A percentile compares a stretch with the other conserved stretches of the same genome.
Conservation (phyloP, 345 rosid species). For the Carallia brachiata region DNA sequence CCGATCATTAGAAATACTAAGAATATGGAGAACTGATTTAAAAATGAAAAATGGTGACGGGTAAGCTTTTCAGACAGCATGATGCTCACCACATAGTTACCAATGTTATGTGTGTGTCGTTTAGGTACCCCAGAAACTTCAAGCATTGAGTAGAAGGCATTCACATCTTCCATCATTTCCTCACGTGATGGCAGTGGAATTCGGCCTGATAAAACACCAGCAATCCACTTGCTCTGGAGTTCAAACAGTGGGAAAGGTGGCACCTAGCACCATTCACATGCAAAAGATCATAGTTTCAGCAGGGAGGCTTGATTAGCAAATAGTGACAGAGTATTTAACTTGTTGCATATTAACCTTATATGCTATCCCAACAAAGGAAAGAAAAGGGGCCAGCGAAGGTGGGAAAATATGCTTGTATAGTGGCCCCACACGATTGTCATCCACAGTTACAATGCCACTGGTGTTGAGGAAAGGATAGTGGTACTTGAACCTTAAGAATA, state of each 20-base stretch:
- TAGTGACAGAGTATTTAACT: not conserved
- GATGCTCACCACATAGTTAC: not conserved
- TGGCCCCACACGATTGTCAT: constrained; percentile 26
- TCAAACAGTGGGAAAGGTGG: constrained; percentile 5
- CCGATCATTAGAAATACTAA: too few relatives aligned
- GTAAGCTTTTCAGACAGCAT: not conserved
- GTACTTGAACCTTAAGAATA: constrained; percentile 12
- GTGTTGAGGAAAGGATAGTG: constrained; percentile 21
- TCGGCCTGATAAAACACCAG: constrained; percentile 23
- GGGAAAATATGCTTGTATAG: constrained; percentile 29
- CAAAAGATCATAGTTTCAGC: not conserved
- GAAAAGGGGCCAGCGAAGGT: constrained; percentile 20
- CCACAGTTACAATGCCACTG: constrained; percentile 22
- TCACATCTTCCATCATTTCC: constrained; percentile 23
- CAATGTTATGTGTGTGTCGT: constrained; percentile 9
- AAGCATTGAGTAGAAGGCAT: constrained; percentile 2
- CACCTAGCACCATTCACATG: not conserved
- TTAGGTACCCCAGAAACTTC: constrained; percentile 24
- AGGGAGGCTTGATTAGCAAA: not conserved
- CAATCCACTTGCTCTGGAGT: constrained; percentile 29
- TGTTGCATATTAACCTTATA: not conserved
- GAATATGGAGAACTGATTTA: not conserved
- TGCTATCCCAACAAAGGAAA: constrained; percentile 24
- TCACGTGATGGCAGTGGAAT: constrained; percentile 16
- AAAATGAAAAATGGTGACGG: not conserved